Percentiles rank a stretch among this genome's conserved stretches.
Conservation (phyloP, 371 early-diverging fungal genomes). For the Lichtheimia ramosa region DNA sequence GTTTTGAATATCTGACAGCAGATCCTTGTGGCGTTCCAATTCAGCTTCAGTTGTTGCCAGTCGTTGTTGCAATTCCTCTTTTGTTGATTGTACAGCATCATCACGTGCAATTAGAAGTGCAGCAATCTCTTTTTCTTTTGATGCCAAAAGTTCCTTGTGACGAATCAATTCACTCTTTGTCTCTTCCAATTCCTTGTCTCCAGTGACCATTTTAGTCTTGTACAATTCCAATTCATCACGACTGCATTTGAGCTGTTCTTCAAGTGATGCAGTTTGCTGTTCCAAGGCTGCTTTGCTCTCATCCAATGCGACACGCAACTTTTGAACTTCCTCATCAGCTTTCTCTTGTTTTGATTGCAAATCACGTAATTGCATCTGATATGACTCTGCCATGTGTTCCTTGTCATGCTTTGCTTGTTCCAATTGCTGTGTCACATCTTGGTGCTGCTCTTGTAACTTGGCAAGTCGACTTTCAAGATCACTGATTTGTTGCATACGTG, state of each 20-base stretch:
- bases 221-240: too few relatives aligned
- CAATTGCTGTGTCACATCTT: neutral
- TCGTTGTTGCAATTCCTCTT: too few relatives aligned
- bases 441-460: neutral
- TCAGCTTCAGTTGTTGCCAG: neutral
- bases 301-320: too few relatives aligned
- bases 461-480: conserved; percentile 13
- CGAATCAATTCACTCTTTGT: neutral
- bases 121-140: neutral
- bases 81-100: conserved; percentile 3
- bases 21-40: neutral
- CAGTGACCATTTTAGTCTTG: too few relatives aligned
- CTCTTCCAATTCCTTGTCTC: neutral
- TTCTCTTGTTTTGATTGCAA: neutral
- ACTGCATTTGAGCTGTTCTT: too few relatives aligned
- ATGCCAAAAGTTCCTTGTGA: neutral
- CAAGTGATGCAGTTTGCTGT: too few relatives aligned
- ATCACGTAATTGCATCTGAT: neutral
- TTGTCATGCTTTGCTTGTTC: neutral
- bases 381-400: neutral
- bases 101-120: neutral
- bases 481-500: conserved; percentile 15
- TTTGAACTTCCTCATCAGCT: too few relatives aligned
- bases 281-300: too few relatives aligned
- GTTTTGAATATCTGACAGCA: neutral